Conservation (phyloP, 495 filamentous ascomycete genomes). For the Lasiosphaeris hirsuta region DNA sequence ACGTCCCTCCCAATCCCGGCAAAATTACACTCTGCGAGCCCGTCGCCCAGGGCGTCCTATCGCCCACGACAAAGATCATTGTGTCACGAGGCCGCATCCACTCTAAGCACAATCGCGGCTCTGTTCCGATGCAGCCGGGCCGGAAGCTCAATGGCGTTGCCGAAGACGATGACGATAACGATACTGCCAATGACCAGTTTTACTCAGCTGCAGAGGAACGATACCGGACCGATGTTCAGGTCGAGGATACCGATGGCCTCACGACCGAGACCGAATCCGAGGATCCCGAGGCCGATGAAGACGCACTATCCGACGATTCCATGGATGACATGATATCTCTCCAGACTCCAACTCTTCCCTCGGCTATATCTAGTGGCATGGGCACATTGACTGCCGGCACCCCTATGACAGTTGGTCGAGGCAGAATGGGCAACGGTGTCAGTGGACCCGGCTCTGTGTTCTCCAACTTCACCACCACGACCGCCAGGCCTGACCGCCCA, state of each 20-base stretch:
- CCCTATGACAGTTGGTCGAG: slow-evolving; percentile 59
- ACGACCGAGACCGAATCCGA: slow-evolving; percentile 56
- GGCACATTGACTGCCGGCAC: slow-evolving; percentile 70
- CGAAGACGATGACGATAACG: slow-evolving; percentile 61
- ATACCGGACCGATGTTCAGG: slow-evolving; percentile 38
- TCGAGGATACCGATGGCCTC: slow-evolving; percentile 41
- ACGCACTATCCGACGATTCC: slow-evolving; percentile 69
- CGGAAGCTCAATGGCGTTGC: slow-evolving; percentile 56
- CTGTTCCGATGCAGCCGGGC: slow-evolving; percentile 34
- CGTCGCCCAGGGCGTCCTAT: slow-evolving; percentile 80
- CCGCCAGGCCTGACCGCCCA: slow-evolving; percentile 62
- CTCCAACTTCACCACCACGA: slow-evolving; percentile 76
- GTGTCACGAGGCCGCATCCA: slow-evolving; percentile 55
- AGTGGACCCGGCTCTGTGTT: slow-evolving; percentile 81
- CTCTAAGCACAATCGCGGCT: slow-evolving; percentile 37
- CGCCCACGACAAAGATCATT: slow-evolving; percentile 65
- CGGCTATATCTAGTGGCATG: slow-evolving; percentile 62
- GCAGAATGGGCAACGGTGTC: slow-evolving; percentile 60
- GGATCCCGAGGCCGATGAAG: slow-evolving; percentile 52
- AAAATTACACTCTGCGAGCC: slow-evolving; percentile 72
- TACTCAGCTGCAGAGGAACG: slow-evolving; percentile 82
- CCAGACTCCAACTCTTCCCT: slow-evolving; percentile 69
- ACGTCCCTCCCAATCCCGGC: slow-evolving; percentile 76
- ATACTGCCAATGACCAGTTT: slow-evolving; percentile 83
- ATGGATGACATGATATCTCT: slow-evolving; percentile 82